phyloP scores from a whole-genome alignment of 176 grass and related monocot genomes.

The Leersia perrieri region DNA sequence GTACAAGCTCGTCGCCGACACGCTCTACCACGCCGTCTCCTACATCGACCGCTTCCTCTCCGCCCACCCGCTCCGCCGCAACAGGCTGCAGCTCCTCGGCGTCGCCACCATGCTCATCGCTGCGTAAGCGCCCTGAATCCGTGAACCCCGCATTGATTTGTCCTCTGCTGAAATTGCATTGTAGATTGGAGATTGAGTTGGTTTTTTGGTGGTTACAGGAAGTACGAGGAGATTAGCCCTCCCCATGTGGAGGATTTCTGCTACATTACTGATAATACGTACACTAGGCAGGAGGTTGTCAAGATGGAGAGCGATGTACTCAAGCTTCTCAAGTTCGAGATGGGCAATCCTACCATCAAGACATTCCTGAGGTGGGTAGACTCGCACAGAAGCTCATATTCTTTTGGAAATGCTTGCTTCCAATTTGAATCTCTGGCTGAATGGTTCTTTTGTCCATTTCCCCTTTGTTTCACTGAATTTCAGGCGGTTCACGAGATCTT shows the following conservation, averaged over 20 bases:
- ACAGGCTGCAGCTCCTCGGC: conserved; percentile 83
- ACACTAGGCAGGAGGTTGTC: conserved; percentile 80
- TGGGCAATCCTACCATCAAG: conserved; percentile 84
- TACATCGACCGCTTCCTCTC: conserved; percentile 88
- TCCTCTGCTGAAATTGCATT: neutral
- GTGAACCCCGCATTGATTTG: neutral
- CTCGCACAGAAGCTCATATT: neutral
- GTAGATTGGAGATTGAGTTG: neutral
- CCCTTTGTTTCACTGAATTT: conserved; percentile 16
- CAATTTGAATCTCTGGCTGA: neutral
- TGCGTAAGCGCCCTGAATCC: conserved; percentile 44
- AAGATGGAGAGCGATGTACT: conserved; percentile 92
- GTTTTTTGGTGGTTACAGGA: conserved; percentile 36
- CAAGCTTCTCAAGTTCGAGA: conserved; percentile 81
- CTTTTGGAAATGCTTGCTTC: neutral
- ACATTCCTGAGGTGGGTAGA: conserved; percentile 62
- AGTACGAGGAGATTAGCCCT: conserved; percentile 84
- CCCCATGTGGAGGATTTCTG: conserved; percentile 89
- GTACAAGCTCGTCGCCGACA: conserved; percentile 90
- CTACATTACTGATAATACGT: conserved; percentile 95
- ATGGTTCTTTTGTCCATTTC: neutral
- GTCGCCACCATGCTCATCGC: conserved; percentile 83
- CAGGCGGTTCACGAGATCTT: conserved; percentile 61
- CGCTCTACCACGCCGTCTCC: conserved; percentile 72
- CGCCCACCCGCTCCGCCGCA: conserved; percentile 50